phyloP scores from a whole-genome alignment of 768 basidiomycete species.

The Leucocoprinus leucothites region DNA sequence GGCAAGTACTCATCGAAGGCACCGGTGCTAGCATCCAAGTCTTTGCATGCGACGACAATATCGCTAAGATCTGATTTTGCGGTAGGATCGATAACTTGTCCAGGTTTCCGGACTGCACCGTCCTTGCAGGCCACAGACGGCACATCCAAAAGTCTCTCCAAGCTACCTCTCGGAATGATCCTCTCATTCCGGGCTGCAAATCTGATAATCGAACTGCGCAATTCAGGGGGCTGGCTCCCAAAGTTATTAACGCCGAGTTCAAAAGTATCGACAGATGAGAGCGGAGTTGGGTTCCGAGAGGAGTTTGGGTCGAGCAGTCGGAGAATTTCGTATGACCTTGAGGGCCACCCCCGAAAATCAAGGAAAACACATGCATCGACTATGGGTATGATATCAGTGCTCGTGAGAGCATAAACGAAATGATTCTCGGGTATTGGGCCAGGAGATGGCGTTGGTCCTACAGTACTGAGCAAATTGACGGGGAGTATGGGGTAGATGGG shows the following conservation, averaged over 20 bases:
- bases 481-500: conserved; percentile 7
- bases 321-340: not conserved
- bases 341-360: not conserved
- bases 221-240: conserved; percentile 1
- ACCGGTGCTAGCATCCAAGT: not conserved
- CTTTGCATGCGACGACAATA: not conserved
- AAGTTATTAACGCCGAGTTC: not conserved
- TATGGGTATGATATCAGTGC: conserved; percentile 4
- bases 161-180: not conserved
- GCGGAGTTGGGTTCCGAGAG: not conserved
- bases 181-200: conserved; percentile 1
- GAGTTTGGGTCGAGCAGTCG: not conserved
- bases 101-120: not conserved
- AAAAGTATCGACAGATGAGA: not conserved
- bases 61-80: not conserved
- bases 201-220: not conserved
- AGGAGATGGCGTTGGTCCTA: not conserved
- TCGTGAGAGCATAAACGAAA: not conserved
- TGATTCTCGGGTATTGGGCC: conserved; percentile 5
- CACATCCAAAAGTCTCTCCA: conserved; percentile 4
- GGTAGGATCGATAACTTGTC: conserved; percentile 1
- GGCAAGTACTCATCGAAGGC: conserved; percentile 4
- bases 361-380: conserved; percentile 5
- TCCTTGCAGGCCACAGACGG: not conserved
- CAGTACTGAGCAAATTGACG: not conserved